Percentiles rank a stretch among this genome's conserved stretches.
Conservation (phyloP, 2,329 filamentous ascomycete genomes). For the Coniochaeta ligniaria region DNA sequence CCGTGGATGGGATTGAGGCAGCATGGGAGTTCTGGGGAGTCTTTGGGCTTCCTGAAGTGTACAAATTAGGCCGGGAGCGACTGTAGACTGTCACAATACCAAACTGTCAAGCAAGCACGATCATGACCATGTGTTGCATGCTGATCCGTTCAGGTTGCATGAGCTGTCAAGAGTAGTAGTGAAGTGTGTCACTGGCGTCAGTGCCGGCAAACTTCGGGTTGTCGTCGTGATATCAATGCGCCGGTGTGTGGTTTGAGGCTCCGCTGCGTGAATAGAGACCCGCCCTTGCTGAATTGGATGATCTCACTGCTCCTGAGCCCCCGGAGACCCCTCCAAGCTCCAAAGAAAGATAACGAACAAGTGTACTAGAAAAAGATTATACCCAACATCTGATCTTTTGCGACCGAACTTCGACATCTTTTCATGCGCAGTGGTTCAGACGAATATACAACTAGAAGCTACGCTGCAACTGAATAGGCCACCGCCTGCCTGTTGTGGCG, state of each 20-base stretch:
- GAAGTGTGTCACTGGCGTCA: neutral
- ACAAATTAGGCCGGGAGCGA: neutral
- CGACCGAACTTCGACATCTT: neutral
- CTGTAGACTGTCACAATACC: constrained; percentile 1
- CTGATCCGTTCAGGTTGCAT: neutral
- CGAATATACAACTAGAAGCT: neutral
- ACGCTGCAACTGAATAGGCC: neutral
- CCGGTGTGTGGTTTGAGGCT: too few relatives aligned
- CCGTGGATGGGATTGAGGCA: neutral
- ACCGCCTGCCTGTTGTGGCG: neutral
- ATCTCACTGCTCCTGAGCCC: neutral
- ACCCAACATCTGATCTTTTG: neutral
- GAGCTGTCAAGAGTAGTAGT: neutral
- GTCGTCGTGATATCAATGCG: neutral
- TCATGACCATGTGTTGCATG: neutral
- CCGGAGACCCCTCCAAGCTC: neutral
- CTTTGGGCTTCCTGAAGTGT: neutral
- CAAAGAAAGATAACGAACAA: neutral
- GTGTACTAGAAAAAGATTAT: neutral
- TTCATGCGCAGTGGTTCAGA: neutral
- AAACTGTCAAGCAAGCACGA: neutral
- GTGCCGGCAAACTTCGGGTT: neutral
- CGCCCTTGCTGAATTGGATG: neutral
- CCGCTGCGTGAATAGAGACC: neutral
- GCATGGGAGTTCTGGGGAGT: neutral